Evolutionary conservation across 345 rosid species (phyloP).

Genomic region (Heritiera fomes): DNA sequence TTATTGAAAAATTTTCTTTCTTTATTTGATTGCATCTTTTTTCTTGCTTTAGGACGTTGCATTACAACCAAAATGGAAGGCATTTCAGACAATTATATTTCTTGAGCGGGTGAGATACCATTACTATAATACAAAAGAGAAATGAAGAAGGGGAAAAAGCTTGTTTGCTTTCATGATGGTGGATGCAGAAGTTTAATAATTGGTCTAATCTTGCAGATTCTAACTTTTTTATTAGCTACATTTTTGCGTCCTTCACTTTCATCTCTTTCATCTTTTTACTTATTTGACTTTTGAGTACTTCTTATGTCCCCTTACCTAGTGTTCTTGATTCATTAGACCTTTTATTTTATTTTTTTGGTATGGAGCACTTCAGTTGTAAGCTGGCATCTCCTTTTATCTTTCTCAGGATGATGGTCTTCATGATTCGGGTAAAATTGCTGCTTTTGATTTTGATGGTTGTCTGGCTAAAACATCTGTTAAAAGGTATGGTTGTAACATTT

Average conservation of each 20-base stretch:
- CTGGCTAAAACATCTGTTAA: conserved; percentile 83
- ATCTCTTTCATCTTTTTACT: not conserved
- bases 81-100: conserved; percentile 83
- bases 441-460: conserved; percentile 98
- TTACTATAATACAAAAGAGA: conserved; percentile 8
- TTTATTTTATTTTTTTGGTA: not conserved
- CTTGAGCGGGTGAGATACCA: conserved; percentile 67
- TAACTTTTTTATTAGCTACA: not conserved
- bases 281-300: conserved; percentile 10
- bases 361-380: not conserved
- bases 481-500: conserved; percentile 42
- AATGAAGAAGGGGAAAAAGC: not conserved
- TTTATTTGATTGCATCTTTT: not conserved
- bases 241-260: not conserved
- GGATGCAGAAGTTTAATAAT: not conserved
- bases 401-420: conserved; percentile 69
- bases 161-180: not conserved
- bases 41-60: conserved; percentile 57
- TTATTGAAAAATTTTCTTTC: not conserved
- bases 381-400: conserved; percentile 6
- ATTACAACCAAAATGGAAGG: conserved; percentile 83
- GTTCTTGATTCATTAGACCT: not conserved
- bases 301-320: not conserved
- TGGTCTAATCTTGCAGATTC: not conserved
- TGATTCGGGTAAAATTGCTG: conserved; percentile 84